Evolutionary conservation across 2,329 filamentous ascomycete species (phyloP).

Genomic region (Epichloe coenophiala): DNA sequence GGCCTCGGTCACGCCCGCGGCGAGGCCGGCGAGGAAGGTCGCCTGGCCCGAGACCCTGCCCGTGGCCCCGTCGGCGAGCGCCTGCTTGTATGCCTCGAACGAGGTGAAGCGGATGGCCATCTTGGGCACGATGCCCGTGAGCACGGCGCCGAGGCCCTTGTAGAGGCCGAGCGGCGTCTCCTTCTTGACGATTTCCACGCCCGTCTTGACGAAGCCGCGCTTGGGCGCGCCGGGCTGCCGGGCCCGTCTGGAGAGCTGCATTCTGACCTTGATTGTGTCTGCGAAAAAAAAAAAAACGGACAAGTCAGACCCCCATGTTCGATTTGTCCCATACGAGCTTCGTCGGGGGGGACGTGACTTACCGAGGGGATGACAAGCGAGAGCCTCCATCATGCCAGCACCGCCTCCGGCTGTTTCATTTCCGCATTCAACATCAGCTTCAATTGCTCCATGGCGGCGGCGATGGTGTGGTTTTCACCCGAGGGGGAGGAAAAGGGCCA

Average conservation of each 20-base stretch:
- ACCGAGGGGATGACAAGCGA: slow-evolving; percentile 90
- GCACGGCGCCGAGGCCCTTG: slow-evolving; percentile 92
- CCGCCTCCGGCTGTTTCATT: slow-evolving; percentile 65
- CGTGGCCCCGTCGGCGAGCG: slow-evolving; percentile 54
- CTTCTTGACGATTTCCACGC: slow-evolving; percentile 70
- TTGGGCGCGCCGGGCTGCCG: slow-evolving; percentile 70
- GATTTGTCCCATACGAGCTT: not conserved
- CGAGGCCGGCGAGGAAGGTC: slow-evolving; percentile 67
- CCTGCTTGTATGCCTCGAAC: slow-evolving; percentile 88
- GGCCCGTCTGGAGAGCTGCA: slow-evolving; percentile 89
- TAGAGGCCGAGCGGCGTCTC: slow-evolving; percentile 86
- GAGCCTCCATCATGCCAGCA: slow-evolving; percentile 98
- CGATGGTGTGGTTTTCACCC: not conserved
- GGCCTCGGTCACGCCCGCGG: slow-evolving; percentile 90
- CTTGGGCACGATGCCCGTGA: slow-evolving; percentile 94
- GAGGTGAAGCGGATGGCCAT: slow-evolving; percentile 99
- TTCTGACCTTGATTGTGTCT: slow-evolving; percentile 98
- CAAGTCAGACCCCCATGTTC: too few species aligned
- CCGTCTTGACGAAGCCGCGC: slow-evolving; percentile 79
- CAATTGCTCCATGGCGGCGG: not conserved
- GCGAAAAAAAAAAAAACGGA: not conserved
- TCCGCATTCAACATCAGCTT: not conserved
- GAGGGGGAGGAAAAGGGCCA: not conserved
- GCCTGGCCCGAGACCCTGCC: slow-evolving; percentile 55
- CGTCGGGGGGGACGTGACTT: slow-evolving; percentile 15